phyloP scores from a whole-genome alignment of 129 eudicot genomes.

The Scalesia atractyloides region DNA sequence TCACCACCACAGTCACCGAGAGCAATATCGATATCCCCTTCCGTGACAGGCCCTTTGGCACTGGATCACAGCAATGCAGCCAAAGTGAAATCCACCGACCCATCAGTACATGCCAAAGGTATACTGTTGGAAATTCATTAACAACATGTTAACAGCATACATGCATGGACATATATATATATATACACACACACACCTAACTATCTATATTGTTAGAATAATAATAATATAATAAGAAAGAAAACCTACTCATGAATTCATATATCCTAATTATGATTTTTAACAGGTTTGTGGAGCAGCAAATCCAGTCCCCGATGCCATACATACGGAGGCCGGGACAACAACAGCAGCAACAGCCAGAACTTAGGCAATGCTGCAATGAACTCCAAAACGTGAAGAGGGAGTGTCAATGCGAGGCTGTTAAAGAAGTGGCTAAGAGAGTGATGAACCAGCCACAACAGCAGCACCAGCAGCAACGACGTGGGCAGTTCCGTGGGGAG shows the following conservation, averaged over 20 bases:
- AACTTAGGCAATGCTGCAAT: slow-evolving; percentile 23
- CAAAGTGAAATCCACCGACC: not conserved
- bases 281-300: slow-evolving; percentile 12
- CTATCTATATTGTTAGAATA: no score
- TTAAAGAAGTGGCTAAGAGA: slow-evolving; percentile 8
- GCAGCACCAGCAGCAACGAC: not conserved
- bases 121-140: no score
- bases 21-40: not conserved
- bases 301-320: not conserved
- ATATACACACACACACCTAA: no score
- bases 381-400: slow-evolving; percentile 7
- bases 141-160: no score
- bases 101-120: slow-evolving; percentile 19
- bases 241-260: no score
- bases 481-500: not conserved
- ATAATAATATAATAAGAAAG: no score
- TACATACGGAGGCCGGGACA: not conserved
- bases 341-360: not conserved
- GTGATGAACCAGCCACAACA: not conserved
- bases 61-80: not conserved
- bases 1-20: slow-evolving; percentile 19
- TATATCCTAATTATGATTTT: not conserved
- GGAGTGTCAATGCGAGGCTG: not conserved
- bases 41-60: no score
- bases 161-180: no score